Conservation (phyloP, 805 yeast genomes). For the Lachancea dasiensis region DNA sequence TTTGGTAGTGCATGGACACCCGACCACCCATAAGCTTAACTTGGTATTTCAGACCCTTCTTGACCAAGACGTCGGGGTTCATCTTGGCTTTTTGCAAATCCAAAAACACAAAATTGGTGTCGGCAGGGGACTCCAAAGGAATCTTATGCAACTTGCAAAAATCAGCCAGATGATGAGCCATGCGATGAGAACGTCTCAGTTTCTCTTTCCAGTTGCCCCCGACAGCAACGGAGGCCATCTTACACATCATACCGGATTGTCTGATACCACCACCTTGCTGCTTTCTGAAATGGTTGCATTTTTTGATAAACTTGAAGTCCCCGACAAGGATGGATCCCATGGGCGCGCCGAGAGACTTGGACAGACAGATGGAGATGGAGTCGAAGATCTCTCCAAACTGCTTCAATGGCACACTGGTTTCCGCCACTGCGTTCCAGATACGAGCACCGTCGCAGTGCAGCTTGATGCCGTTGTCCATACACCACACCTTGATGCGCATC, state of each 20-base stretch:
- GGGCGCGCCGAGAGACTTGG: constrained; percentile 91
- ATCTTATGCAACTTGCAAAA: constrained; percentile 51
- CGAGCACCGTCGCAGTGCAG: constrained; percentile 96
- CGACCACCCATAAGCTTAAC: constrained; percentile 67
- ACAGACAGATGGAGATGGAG: constrained; percentile 82
- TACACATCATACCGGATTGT: constrained; percentile 75
- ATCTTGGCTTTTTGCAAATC: constrained; percentile 51
- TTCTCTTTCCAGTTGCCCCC: constrained; percentile 61
- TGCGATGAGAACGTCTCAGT: constrained; percentile 42
- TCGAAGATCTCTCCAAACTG: constrained; percentile 78
- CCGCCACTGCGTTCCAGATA: constrained; percentile 83
- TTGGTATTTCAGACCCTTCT: constrained; percentile 51
- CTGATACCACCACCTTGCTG: constrained; percentile 93
- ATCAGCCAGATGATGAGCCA: constrained; percentile 46
- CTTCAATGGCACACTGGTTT: constrained; percentile 50
- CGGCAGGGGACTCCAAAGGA: constrained; percentile 63
- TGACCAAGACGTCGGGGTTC: constrained; percentile 48
- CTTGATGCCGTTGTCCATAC: constrained; percentile 49
- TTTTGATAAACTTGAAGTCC: constrained; percentile 46
- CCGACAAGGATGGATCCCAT: constrained; percentile 87
- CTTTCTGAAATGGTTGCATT: constrained; percentile 80
- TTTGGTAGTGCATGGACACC: constrained; percentile 75
- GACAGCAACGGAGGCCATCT: constrained; percentile 76
- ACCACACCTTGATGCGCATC: constrained; percentile 61
- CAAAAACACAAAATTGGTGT: constrained; percentile 78